phyloP scores from a whole-genome alignment of 176 grass and related monocot species.

The Juncus inflexus region DNA sequence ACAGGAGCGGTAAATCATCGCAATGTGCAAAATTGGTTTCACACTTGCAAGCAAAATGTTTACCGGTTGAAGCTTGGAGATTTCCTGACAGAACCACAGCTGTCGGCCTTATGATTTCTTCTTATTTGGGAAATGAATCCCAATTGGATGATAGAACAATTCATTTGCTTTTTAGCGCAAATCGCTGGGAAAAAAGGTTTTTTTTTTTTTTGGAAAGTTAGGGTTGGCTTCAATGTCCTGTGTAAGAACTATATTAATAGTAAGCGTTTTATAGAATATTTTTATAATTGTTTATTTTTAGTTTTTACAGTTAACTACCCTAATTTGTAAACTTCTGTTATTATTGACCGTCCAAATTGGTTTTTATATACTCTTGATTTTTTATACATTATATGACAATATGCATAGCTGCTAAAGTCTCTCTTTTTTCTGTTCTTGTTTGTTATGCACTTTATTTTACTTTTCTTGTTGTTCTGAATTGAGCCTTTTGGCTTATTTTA shows the following conservation, averaged over 20 bases:
- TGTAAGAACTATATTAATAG: too few relatives aligned
- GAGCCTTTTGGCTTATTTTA: too few relatives aligned
- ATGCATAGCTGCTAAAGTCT: background rate
- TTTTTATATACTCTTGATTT: background rate
- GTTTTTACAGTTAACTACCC: too few relatives aligned
- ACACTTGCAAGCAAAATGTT: slow-evolving; percentile 45
- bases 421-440: too few relatives aligned
- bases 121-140: slow-evolving; percentile 74
- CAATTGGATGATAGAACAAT: slow-evolving; percentile 77
- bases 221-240: too few relatives aligned
- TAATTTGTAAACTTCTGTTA: too few relatives aligned
- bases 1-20: slow-evolving; percentile 69
- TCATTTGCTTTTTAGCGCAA: slow-evolving; percentile 88
- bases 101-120: slow-evolving; percentile 71
- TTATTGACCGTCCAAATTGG: too few relatives aligned
- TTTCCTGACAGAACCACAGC: slow-evolving; percentile 67
- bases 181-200: slow-evolving; percentile 88
- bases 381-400: background rate
- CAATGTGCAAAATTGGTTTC: slow-evolving; percentile 66
- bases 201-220: background rate
- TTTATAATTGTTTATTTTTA: too few relatives aligned
- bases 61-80: slow-evolving; percentile 55
- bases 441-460: too few relatives aligned
- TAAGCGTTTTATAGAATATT: too few relatives aligned
- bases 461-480: too few relatives aligned